Percentiles rank a stretch among this genome's conserved stretches.
Evolutionary conservation across 2,329 filamentous ascomycete genomes (phyloP).

Genomic region (Aureobasidium sp.): DNA sequence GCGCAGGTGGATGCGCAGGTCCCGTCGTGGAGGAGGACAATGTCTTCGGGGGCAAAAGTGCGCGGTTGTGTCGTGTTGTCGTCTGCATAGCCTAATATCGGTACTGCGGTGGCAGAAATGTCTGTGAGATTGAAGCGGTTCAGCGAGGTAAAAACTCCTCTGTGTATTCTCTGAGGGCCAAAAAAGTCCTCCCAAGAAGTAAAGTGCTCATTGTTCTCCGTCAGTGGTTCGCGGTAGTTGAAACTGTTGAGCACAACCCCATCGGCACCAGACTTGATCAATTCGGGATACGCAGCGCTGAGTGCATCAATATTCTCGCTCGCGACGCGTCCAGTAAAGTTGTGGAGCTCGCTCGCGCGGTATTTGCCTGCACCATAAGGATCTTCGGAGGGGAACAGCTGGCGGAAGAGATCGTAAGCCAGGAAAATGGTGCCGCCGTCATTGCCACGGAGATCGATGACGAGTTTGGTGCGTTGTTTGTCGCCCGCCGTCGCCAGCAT

Average conservation of each 20-base stretch:
- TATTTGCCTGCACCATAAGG: slow-evolving; percentile 43
- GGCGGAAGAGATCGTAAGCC: slow-evolving; percentile 43
- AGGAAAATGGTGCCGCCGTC: slow-evolving; percentile 46
- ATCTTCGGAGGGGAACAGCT: slow-evolving; percentile 44
- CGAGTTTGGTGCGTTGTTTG: slow-evolving; percentile 51
- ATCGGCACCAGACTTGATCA: not conserved
- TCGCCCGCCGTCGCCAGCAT: slow-evolving; percentile 43
- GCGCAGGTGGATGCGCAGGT: slow-evolving; percentile 38
- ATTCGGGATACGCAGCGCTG: not conserved
- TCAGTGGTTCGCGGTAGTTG: slow-evolving; percentile 28
- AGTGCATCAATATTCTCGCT: not conserved
- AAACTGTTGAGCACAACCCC: slow-evolving; percentile 22
- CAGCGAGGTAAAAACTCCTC: slow-evolving; percentile 29
- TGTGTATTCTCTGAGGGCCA: slow-evolving; percentile 25
- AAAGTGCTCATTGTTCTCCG: slow-evolving; percentile 26
- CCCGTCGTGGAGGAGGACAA: slow-evolving; percentile 38
- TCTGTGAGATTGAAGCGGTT: slow-evolving; percentile 30
- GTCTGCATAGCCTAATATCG: slow-evolving; percentile 23
- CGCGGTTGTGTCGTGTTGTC: slow-evolving; percentile 28
- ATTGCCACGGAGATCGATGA: slow-evolving; percentile 59
- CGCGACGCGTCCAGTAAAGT: slow-evolving; percentile 30
- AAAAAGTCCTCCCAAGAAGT: slow-evolving; percentile 32
- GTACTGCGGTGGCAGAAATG: not conserved
- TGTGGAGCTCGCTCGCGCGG: slow-evolving; percentile 37
- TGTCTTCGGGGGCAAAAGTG: slow-evolving; percentile 31